Base-by-base conservation (phyloP, 768 basidiomycete genomes). In the Boletus pseudo-olivaceus region DNA sequence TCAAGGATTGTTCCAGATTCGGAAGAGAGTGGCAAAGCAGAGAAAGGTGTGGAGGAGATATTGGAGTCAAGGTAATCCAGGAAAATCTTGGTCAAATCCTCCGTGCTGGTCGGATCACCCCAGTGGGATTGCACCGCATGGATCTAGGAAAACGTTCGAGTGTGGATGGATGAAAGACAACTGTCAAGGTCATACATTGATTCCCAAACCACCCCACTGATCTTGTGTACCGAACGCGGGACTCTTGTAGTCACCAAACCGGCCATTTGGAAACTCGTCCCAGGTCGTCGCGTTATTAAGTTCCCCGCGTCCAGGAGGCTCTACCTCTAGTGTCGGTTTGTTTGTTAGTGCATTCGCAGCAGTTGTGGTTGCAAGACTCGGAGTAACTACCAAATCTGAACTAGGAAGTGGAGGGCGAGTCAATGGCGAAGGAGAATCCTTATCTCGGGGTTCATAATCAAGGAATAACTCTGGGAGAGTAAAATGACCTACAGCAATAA, bases 221-320 rank as follows among this genome's bases (percentile, higher is more conserved):
- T 85, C 87, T 63, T 82, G 84, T 33, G 77, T 76, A 43, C 97
- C 97, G 62, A 88, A 99, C 1, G 97, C 97, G 20, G 97, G 97
- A 75, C 93, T 96, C 65, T 97, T 91, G 67, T 89, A 91, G 70
- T 98, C 97, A 57, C 97, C 97, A 69, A 98, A 98, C 10, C 97
- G 87, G 34, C 97, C 97, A 67, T 99, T 99, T 7, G 97, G 97
- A 68, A 98, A 98, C 65, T 99, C 97, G 63, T 93, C 91, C 91
- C 91, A 93, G 19, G 83, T 83, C 1, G 85, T 80, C 0, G 88
- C 88, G 58, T 87, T 81, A 63, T 87, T 90, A 7, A 87, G 73
- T 58, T 91, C 90, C 7, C 88, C 89, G 41, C 82, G 79, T 27
- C 87, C 85, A 29, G 67, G 60, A 5, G 76, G 81, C 56, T 88